Base-by-base conservation (phyloP, 176 grass and related monocot genomes). In the Oropetium thomaeum region DNA sequence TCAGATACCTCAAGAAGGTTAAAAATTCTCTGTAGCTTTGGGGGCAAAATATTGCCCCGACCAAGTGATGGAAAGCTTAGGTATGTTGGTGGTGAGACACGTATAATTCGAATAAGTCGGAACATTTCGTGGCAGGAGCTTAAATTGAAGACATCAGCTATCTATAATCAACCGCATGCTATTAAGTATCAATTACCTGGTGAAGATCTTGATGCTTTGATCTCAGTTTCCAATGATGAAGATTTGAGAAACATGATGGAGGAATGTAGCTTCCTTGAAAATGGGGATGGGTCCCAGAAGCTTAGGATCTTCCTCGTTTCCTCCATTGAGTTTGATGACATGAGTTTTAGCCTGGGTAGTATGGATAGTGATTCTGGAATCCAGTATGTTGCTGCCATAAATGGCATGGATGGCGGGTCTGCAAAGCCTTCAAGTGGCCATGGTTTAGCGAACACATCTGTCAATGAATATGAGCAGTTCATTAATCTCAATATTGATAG, bases 171-270 rank as follows among this genome's bases (percentile, higher is more conserved):
- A 84, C 87, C 87, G 69, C 96, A 99, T 73, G 71, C 52, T 30
- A 92, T 99, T 75, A 99, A 92, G 51, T 96, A 96, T 77, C 93
- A 96, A 72, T 83, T 96, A 37, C 93, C 93, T 27, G 93, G 87
- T 79, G 93, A 96, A 76, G 93, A 96, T 80, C 79, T 96, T 55
- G 93, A 96, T 89, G 89, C 93, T 26, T 83, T 96, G 55, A 87
- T 96, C 48, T 92, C 93, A 37, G 87, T 96, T 53, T 90, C 89
- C 17, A 92, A 82, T 48, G 84, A 96, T 23, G 93, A 96, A 84
- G 93, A 96, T 83, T 82, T 96, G 60, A 84, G 84, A 85, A 96
- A 92, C 75, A 96, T 96, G 93, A 90, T 96, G 70, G 93, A 96
- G 33, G 93, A 96, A 82, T 96, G 87, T 12, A 81, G 83, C 41